Evolutionary conservation across 306 rosid genomes (phyloP).

Genomic region (Mucuna pruriens): DNA sequence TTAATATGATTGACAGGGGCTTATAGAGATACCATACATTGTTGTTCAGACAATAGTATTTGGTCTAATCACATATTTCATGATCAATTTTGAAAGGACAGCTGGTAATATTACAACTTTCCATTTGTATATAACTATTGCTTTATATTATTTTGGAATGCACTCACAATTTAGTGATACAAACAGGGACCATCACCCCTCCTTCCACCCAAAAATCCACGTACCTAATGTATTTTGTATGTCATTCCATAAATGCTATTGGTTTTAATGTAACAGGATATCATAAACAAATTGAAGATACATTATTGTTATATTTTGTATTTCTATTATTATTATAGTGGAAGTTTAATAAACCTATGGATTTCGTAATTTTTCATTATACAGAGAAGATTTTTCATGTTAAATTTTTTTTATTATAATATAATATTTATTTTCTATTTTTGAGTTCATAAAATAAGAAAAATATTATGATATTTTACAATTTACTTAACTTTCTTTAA

Average conservation of each 20-base stretch:
- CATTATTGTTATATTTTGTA: too few species aligned
- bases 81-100: conserved; percentile 77
- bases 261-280: background rate
- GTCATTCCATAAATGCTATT: background rate
- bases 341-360: too few species aligned
- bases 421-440: too few species aligned
- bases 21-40: conserved; percentile 90
- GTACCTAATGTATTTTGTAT: background rate
- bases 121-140: conserved; percentile 1
- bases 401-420: too few species aligned
- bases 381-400: too few species aligned
- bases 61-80: conserved; percentile 79
- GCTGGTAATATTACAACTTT: conserved; percentile 45
- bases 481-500: too few species aligned
- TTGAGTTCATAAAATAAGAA: too few species aligned
- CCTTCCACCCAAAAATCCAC: background rate
- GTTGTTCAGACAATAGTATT: conserved; percentile 70
- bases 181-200: background rate
- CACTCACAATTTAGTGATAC: background rate
- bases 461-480: too few species aligned
- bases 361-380: too few species aligned
- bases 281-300: too few species aligned
- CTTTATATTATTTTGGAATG: background rate
- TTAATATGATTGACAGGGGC: conserved; percentile 62
- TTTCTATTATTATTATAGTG: too few species aligned